phyloP scores from a whole-genome alignment of 805 yeast genomes.

The Candida bentonensis region DNA sequence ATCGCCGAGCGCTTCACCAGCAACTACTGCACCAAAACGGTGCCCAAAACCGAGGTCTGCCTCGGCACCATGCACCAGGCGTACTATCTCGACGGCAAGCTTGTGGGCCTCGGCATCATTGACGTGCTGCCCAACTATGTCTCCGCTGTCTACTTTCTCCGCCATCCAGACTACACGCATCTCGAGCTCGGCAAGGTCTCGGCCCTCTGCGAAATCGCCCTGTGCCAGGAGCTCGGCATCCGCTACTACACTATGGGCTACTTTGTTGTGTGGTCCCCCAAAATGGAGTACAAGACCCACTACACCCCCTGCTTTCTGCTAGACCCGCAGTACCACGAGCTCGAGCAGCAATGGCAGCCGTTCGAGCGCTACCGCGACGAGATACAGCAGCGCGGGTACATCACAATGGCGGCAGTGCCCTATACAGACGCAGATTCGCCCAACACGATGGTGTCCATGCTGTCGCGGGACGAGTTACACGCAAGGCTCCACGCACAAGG shows the following conservation, averaged over 20 bases:
- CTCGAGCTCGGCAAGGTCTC: slow-evolving; percentile 66
- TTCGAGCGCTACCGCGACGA: background rate
- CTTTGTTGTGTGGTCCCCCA: slow-evolving; percentile 62
- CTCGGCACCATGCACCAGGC: slow-evolving; percentile 66
- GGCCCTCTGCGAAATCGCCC: slow-evolving; percentile 53
- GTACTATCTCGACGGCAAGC: slow-evolving; percentile 46
- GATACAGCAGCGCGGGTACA: background rate
- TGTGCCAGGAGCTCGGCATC: slow-evolving; percentile 33
- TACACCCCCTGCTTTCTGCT: slow-evolving; percentile 28
- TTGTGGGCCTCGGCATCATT: slow-evolving; percentile 63
- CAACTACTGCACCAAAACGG: background rate
- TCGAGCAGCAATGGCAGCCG: background rate
- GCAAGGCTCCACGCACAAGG: background rate
- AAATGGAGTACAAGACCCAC: slow-evolving; percentile 68
- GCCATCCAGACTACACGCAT: slow-evolving; percentile 68
- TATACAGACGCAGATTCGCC: background rate
- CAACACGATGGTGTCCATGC: background rate
- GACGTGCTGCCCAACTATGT: slow-evolving; percentile 66
- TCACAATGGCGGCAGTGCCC: background rate
- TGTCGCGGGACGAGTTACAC: background rate
- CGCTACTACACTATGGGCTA: slow-evolving; percentile 68
- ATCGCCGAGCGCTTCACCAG: slow-evolving; percentile 25
- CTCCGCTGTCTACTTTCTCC: slow-evolving; percentile 76
- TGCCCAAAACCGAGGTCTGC: background rate
- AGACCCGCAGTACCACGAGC: slow-evolving; percentile 17